Base-by-base conservation (phyloP, 2,329 filamentous ascomycete species). In the Colletotrichum tamarilloi region DNA sequence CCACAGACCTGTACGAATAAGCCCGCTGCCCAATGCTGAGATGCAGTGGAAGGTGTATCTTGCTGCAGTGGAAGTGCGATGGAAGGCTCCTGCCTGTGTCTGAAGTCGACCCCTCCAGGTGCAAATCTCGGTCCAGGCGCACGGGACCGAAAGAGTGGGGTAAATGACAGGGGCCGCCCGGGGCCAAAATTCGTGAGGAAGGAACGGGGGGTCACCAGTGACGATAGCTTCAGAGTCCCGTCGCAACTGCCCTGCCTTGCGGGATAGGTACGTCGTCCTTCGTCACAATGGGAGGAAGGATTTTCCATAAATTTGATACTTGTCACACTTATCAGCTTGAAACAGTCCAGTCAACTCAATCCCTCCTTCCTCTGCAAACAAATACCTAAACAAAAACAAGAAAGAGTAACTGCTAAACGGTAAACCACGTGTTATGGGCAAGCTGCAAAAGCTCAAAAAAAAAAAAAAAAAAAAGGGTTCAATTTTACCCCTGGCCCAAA, bases 91-190 rank as follows among this genome's bases (percentile, higher is more conserved):
- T 42, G 38, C 38, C 35, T 38, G 35, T 38, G 35, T 0, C 35
- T 16, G 35, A 38, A 14, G 35, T 16, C 35, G 35, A 38, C 35
- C 42, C 42, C 42, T 46, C 42, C 42, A 49, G 42, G 42, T 49
- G 42, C 42, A 49, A 49, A 49, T 49, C 42, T 49, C 42, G n/a
- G 42, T 64, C 70, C 60, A 65, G 46, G 32, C 26, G 60, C 66
- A 70, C 60, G 67, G 70, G 60, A 73, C 60, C 19, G 12, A 38
- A 35, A 62, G 5, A 73, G 55, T 49, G 60, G 69, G 46, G 32
- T 32, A 9, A 0, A 3, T 3, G 3, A 56, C 59, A 68, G 19
- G 60, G 58, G 67, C 35, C 14, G 5, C 16, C 35, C 35, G 28
- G 66, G 7, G n/a, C 28, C 52, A 52, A 52, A 52, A 46, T 65